Base-by-base conservation (phyloP, 257 asterid species). In the Solanum rostratum region DNA sequence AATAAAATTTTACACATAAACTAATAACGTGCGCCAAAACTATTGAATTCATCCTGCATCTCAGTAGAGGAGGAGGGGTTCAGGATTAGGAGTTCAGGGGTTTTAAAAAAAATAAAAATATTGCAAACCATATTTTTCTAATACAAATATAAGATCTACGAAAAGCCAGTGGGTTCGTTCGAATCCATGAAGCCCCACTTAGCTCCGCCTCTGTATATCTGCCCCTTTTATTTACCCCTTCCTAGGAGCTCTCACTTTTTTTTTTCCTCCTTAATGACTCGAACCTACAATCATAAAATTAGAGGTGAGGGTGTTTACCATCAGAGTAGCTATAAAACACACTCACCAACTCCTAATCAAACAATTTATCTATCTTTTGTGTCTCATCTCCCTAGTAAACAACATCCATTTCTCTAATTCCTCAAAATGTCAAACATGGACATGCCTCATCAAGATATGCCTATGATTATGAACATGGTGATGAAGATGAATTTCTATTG, bases 401-500 rank as follows among this genome's bases (percentile, higher is more conserved):
- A 57, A 57, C 4, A n/a, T n/a, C 29, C 65, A 20, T 19, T 57
- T 20, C 20, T 20, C 55, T 16, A 45, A 29, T 41, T 52, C 73
- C 45, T 82, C 27, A 41, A 43, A 59, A 43, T 81, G 6, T 81
- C 74, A 46, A 50, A 88, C 43, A 87, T 59, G 88, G 55, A 55
- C 65, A 85, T 74, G 86, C 62, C 60, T 27, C 24, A 76, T 24
- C 6, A 73, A 13, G 14, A 50, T 27, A 49, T 37, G 79, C 79
- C 82, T 27, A 76, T 41, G 78, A 27, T 60, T 22, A 81, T 60
- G 65, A 83, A 89, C 39, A 88, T 88, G 90, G 84, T 45, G 3
- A 88, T 88, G 92, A 87, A 88, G 45, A 86, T 84, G 90, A 86
- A 81, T 85, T 88, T 90, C 53, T 88, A 82, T 78, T 88, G 90